A percentile compares a stretch with the other conserved stretches of the same genome.
phyloP scores from a whole-genome alignment of 805 yeast genomes.

The Yarrowia sp. region DNA sequence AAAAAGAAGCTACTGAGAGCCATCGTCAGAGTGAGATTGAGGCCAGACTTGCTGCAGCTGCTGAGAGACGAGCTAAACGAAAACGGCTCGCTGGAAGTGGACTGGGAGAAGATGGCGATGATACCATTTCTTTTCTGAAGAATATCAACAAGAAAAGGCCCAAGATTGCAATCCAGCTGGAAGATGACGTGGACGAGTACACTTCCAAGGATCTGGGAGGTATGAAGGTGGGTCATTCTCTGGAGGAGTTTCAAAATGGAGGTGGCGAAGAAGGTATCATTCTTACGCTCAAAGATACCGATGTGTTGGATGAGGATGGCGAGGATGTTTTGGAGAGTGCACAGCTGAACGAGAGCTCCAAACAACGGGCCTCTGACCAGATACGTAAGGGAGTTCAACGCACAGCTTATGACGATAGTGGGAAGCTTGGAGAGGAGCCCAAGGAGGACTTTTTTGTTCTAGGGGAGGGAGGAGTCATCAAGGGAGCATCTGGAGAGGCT shows the following conservation, averaged over 20 bases:
- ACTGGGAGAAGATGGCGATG: conserved; percentile 34
- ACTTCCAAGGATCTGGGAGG: conserved; percentile 39
- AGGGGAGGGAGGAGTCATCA: conserved; percentile 39
- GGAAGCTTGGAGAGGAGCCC: conserved; percentile 35
- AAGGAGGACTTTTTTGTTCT: conserved; percentile 35
- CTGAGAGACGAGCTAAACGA: conserved; percentile 8
- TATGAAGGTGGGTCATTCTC: conserved; percentile 46
- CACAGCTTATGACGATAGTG: conserved; percentile 32
- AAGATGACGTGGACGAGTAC: conserved; percentile 30
- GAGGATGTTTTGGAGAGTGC: conserved; percentile 45
- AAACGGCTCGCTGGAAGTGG: conserved; percentile 33
- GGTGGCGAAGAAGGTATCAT: conserved; percentile 45
- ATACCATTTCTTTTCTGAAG: conserved; percentile 45
- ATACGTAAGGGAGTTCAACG: conserved; percentile 35
- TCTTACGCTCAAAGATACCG: conserved; percentile 55
- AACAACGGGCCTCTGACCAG: conserved; percentile 33
- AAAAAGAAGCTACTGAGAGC: conserved; percentile 4
- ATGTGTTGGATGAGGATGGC: conserved; percentile 37
- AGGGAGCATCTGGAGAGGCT: conserved; percentile 29
- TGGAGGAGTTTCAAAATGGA: conserved; percentile 41
- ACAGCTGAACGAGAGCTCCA: conserved; percentile 38
- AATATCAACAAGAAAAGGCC: conserved; percentile 36
- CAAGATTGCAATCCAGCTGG: conserved; percentile 26
- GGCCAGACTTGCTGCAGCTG: not conserved
- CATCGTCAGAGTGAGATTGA: conserved; percentile 2